Evolutionary conservation across 2,329 filamentous ascomycete genomes (phyloP), one percentile per base, ranked within the genome.

Genomic region (Fusarium musae): DNA sequence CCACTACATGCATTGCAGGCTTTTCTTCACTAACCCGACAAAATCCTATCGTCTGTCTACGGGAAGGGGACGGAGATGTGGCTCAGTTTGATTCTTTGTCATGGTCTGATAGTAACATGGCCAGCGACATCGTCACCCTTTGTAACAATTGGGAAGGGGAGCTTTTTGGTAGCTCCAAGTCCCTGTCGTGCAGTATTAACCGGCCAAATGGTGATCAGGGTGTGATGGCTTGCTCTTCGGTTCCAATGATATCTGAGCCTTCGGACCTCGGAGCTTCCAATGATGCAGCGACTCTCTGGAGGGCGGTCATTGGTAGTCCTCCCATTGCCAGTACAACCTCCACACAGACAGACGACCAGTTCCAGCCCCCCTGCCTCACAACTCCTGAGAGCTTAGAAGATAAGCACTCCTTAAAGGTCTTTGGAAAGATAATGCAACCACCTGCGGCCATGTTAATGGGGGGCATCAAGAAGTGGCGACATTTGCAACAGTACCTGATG

Each of bases 391-490:
- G 8, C 9, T 9, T 16, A 21, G 37, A 59, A 3, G 6, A 37
- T 26, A 28, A 23, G 3, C 6, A 6, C 1, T 9, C 21, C 10
- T 37, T 64, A 3, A 62, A n/a, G 8, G 32, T 61, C 10, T 64
- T 64, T 34, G 26, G 34, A 5, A 64, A 62, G 17, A 64, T 64
- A 0, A 52, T 64, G 39, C 62, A 64, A 21, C 62, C 62, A 9
- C 62, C 62, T 15, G 36, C 46, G 1, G 57, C 62, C 10, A 64
- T 64, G 46, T n/a, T 64, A 6, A 64, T 64, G 46, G 57, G 62
- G 5, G 62, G 62, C 4, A 52, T 64, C 10, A 62, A 39, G 21
- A 64, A 44, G 9, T 64, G 62, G 57, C 58, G 57, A 32, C 17
- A 64, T 2, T 4, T 64, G 2, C 62, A 64, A 15, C 46, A 23